Base-by-base conservation (phyloP, 1,139 yeast species). In the Pichia kudriavzevii region DNA sequence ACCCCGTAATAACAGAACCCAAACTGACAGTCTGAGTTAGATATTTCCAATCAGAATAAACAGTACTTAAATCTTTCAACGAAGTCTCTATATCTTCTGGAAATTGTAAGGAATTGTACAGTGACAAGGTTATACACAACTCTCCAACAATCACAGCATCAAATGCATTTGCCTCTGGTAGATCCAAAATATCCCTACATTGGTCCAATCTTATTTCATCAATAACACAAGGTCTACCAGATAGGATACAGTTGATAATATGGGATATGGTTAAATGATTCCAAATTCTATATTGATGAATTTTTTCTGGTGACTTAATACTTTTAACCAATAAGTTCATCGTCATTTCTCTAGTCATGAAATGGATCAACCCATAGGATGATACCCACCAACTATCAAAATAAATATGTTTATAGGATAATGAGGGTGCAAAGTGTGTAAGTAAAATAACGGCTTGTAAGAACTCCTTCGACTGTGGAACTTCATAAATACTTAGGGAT, bases 141-240 rank as follows among this genome's bases (percentile, higher is more conserved):
- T 81, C 91, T 35, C 85, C 81, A 13, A 82, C 83, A 77, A 82
- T 78, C 39, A 87, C 57, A 4, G 88, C 91, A 52, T 82, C 94
- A 53, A 81, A 81, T 47, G 79, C 78, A 6, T 84, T 78, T 0
- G 88, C 77, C 26, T 73, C 66, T 2, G 80, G 68, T 26, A 79
- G 60, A 23, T 77, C 75, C 30, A 82, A 58, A 1, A 83, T 74
- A 12, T 78, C 68, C 10, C 78, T 67, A 40, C 87, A 77, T 45
- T 75, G 70, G 43, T 72, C 75, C 33, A 81, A 57, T 39, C 88
- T 61, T 24, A 70, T 64, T 43, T 74, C 79, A 52, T 81, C 91
- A 7, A 82, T 59, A n/a, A 80, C 64, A 48, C 88, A 78, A 70
- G 76, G 76, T 44, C 94, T 59, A 0, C 93, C 93, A 2, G 82